Conservation (phyloP, 306 rosid genomes). For the Leucaena leucocephala region DNA sequence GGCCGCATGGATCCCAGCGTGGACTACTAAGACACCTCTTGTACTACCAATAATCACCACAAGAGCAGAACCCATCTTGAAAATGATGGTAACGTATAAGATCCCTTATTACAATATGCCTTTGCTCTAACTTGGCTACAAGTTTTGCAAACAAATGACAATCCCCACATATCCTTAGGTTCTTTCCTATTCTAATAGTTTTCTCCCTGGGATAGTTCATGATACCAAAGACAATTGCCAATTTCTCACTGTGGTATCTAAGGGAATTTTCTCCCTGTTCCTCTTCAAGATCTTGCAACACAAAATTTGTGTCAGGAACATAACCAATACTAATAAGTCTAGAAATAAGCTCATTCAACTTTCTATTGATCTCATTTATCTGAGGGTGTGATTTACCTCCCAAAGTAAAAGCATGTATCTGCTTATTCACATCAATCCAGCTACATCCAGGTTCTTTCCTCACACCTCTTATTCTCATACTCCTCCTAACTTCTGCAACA, state of each 20-base stretch:
- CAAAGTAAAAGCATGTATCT: slow-evolving; percentile 73
- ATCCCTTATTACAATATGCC: slow-evolving; percentile 78
- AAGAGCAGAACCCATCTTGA: slow-evolving; percentile 75
- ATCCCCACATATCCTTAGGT: slow-evolving; percentile 91
- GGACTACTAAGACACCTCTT: background rate
- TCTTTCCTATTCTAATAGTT: slow-evolving; percentile 78
- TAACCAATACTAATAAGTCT: slow-evolving; percentile 63
- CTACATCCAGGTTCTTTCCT: slow-evolving; percentile 92
- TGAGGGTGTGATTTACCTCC: slow-evolving; percentile 80
- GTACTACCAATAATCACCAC: slow-evolving; percentile 84
- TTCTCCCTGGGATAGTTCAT: slow-evolving; percentile 70
- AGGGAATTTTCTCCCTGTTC: slow-evolving; percentile 89
- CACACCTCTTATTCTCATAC: slow-evolving; percentile 67
- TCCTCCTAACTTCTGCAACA: slow-evolving; percentile 68
- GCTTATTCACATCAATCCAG: slow-evolving; percentile 84
- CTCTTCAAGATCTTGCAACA: slow-evolving; percentile 84
- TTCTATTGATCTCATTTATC: slow-evolving; percentile 62
- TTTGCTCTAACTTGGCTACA: slow-evolving; percentile 57
- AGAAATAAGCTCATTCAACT: slow-evolving; percentile 54
- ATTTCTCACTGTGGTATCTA: slow-evolving; percentile 76
- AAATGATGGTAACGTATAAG: slow-evolving; percentile 92
- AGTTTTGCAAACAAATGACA: slow-evolving; percentile 84
- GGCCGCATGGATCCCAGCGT: slow-evolving; percentile 15
- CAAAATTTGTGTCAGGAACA: slow-evolving; percentile 84
- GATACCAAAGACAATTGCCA: slow-evolving; percentile 75